Evolutionary conservation across 2,329 filamentous ascomycete genomes (phyloP).

Genomic region (Herpotrichia juniperi): DNA sequence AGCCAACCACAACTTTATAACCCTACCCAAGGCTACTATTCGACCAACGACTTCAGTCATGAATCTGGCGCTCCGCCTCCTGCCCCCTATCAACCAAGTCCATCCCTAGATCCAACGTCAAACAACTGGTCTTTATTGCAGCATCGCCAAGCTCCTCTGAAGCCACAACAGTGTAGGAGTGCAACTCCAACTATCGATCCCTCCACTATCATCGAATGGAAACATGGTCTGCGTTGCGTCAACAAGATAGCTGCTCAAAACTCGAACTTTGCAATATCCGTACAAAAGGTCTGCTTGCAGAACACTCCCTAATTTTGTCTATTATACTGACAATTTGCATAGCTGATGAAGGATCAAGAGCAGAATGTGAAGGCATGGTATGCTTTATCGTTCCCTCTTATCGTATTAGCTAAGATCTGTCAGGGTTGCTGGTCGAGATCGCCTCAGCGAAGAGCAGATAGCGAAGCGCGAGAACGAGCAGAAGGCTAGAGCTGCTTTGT

Average conservation of each 20-base stretch:
- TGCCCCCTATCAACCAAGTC: conserved; percentile 10
- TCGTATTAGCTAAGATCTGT: conserved; percentile 30
- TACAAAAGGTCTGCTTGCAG: conserved; percentile 45
- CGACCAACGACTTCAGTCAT: background rate
- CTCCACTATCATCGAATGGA: conserved; percentile 56
- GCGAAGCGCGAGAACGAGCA: conserved; percentile 59
- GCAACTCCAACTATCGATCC: conserved; percentile 48
- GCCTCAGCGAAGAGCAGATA: conserved; percentile 58
- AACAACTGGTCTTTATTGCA: conserved; percentile 20
- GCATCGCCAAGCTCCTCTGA: conserved; percentile 15
- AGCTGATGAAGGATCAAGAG: conserved; percentile 69
- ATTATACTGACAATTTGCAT: conserved; percentile 12
- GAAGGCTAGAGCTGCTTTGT: conserved; percentile 62
- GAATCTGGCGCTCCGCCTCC: background rate
- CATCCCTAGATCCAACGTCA: conserved; percentile 28
- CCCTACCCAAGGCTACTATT: conserved; percentile 12
- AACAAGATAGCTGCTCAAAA: conserved; percentile 55
- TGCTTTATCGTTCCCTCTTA: conserved; percentile 10
- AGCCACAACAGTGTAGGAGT: conserved; percentile 19
- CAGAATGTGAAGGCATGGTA: conserved; percentile 66
- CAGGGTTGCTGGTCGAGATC: conserved; percentile 57
- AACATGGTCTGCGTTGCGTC: conserved; percentile 53
- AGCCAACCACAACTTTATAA: conserved; percentile 13
- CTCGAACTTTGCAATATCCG: conserved; percentile 45
- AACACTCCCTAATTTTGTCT: conserved; percentile 10